Evolutionary conservation across 1,284 basidiomycete genomes (phyloP), one percentile per base, ranked within the genome.

Genomic region (Fomitopsis palustris): DNA sequence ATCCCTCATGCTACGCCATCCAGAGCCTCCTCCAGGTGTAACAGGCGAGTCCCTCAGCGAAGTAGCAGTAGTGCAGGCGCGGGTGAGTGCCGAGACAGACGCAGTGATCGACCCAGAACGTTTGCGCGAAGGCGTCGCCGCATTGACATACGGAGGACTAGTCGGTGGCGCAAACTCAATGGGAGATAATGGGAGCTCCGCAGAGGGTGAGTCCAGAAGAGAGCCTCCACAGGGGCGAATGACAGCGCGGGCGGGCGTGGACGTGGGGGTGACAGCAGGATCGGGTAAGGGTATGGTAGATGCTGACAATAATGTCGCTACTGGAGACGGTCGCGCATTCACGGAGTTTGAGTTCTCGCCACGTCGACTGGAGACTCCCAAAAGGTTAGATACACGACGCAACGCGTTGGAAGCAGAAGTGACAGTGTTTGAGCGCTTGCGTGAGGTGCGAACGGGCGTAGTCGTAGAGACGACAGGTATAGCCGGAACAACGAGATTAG

Each of bases 401-500:
- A 55, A 31, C 10, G 54, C 54, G 17, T 33, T 43, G 41, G 38
- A 45, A 2, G 59, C 27, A 43, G 56, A 43, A 14, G 31, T 38
- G 49, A 56, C 33, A 31, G 55, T 23, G 19, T 57, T 27, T 37
- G 63, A 60, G 39, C 59, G 42, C 45, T 42, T 1, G 61, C 60
- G 38, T 38, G 21, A 2, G 38, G 51, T 1, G 43, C 12, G 33
- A 61, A 47, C 19, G 58, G 54, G 27, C 42, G 59, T 23, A 12
- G 49, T 4, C 33, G 25, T 17, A 51, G 51, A 29, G 17, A 58
- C 33, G 60, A 56, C 1, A 59, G 63, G 9, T 58, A 52, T 12
- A 59, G 55, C 1, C 51, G 27, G n/a, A 60, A 62, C 2, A 38
- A 58, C 4, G 51, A 35, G 31, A 12, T 53, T 39, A 23, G 67